Conservation (phyloP, 1,139 yeast genomes). For the Kodamaea ohmeri region DNA sequence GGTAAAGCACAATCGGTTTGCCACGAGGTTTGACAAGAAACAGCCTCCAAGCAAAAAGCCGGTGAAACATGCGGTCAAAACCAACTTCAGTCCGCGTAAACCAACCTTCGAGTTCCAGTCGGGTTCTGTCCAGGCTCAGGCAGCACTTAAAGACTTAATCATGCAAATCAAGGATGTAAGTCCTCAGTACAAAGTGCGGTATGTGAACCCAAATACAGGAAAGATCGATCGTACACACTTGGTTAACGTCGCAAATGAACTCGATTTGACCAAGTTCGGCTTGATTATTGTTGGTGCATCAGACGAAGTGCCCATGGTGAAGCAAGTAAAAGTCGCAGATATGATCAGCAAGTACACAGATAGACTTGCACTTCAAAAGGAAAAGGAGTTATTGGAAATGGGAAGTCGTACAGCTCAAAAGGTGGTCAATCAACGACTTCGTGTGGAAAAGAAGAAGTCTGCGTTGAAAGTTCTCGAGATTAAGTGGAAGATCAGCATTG, state of each 20-base stretch:
- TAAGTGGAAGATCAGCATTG: constrained; percentile 39
- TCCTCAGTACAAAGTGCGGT: constrained; percentile 27
- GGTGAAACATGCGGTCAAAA: constrained; percentile 6
- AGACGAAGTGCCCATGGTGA: constrained; percentile 29
- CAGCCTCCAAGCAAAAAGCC: constrained; percentile 5
- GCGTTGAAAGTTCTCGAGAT: constrained; percentile 35
- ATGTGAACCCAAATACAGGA: constrained; percentile 25
- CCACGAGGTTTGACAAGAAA: constrained; percentile 2
- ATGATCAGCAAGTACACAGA: constrained; percentile 37
- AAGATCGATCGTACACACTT: constrained; percentile 22
- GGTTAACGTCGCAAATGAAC: constrained; percentile 29
- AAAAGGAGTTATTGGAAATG: constrained; percentile 30
- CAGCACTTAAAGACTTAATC: constrained; percentile 32
- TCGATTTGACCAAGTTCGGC: constrained; percentile 33
- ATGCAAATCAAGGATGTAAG: constrained; percentile 24
- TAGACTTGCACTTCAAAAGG: constrained; percentile 32
- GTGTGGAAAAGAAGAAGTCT: constrained; percentile 36
- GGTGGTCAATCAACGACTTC: constrained; percentile 29
- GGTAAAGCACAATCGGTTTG: constrained; percentile 4
- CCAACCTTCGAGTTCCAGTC: constrained; percentile 18
- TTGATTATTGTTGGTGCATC: constrained; percentile 24
- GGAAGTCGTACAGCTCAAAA: constrained; percentile 36
- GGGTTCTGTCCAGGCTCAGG: constrained; percentile 24
- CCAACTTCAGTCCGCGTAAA: constrained; percentile 8
- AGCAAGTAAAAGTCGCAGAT: constrained; percentile 25